Percentiles rank a stretch among this genome's conserved stretches.
These are phyloP conservation scores for Corylus avellana DNA, from an alignment of 306 rosid genomes.

Conservation along the genomic window DNA sequence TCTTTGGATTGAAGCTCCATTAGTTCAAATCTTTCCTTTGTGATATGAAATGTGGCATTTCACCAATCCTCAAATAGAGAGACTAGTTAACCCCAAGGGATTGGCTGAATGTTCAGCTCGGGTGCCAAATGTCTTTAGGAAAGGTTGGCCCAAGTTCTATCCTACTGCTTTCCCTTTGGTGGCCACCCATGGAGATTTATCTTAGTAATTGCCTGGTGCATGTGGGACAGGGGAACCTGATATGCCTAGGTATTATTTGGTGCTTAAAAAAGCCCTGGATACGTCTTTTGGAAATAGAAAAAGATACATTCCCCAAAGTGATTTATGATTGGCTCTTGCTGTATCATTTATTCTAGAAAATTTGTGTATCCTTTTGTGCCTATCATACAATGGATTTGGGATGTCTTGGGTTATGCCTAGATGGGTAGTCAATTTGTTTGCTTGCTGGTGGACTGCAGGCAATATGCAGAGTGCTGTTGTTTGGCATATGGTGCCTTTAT, in stretches of 20 bases:
- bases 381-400: neutral
- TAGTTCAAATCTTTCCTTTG: neutral
- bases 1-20: conserved; percentile 15
- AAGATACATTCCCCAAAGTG: neutral
- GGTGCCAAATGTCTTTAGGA: neutral
- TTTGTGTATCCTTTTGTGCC: conserved; percentile 12
- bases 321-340: conserved; percentile 17
- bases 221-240: neutral
- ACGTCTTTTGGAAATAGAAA: neutral
- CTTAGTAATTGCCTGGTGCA: neutral
- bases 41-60: neutral
- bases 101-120: neutral
- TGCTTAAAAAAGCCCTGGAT: neutral
- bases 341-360: conserved; percentile 18
- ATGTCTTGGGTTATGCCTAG: too few species aligned
- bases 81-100: neutral
- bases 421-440: too few species aligned
- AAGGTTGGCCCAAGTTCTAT: neutral
- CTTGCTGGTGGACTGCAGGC: too few species aligned
- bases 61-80: neutral
- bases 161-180: neutral
- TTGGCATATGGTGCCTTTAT: too few species aligned
- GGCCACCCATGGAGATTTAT: neutral
- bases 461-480: too few species aligned
- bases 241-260: neutral